phyloP scores from a whole-genome alignment of 2,329 filamentous ascomycete genomes.

The Knoxdaviesia capensis region DNA sequence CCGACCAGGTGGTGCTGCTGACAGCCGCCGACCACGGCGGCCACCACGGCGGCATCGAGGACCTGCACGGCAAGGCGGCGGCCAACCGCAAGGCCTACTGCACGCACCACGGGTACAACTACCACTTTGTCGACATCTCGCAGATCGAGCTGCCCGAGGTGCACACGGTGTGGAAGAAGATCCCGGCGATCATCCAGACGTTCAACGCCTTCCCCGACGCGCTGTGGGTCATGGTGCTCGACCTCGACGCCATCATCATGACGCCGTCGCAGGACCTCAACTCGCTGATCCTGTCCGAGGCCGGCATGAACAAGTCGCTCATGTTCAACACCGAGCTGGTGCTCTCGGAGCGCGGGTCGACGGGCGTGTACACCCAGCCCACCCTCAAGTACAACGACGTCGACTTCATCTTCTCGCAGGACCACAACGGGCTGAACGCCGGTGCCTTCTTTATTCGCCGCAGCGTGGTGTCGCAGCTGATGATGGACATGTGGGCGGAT shows the following conservation, averaged over 20 bases:
- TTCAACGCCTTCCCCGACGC: slow-evolving; percentile 4
- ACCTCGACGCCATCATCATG: slow-evolving; percentile 5
- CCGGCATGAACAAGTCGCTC: slow-evolving; percentile 3
- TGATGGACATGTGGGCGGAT: slow-evolving; percentile 5
- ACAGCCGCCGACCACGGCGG: slow-evolving; percentile 4
- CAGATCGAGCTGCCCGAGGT: slow-evolving; percentile 4
- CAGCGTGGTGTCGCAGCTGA: slow-evolving; percentile 3
- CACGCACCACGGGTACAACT: slow-evolving; percentile 4
- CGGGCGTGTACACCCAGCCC: slow-evolving; percentile 2
- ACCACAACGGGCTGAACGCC: slow-evolving; percentile 5
- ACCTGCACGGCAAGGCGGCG: slow-evolving; percentile 4
- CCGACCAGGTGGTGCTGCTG: slow-evolving; percentile 3
- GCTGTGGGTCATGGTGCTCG: slow-evolving; percentile 4
- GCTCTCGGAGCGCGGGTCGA: slow-evolving; percentile 1
- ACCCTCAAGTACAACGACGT: slow-evolving; percentile 4
- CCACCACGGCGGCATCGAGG: slow-evolving; percentile 3
- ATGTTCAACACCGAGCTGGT: slow-evolving; percentile 3
- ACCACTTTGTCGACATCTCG: slow-evolving; percentile 5
- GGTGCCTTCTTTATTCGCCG: slow-evolving; percentile 4
- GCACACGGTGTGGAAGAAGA: slow-evolving; percentile 4
- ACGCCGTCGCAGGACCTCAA: slow-evolving; percentile 3
- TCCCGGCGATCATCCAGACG: slow-evolving; percentile 4
- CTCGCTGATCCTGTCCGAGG: slow-evolving; percentile 4
- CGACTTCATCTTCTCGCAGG: slow-evolving; percentile 4
- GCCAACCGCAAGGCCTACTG: slow-evolving; percentile 4